Conservation (phyloP, 1,139 yeast genomes). For the Debaryomyces subglobosus region DNA sequence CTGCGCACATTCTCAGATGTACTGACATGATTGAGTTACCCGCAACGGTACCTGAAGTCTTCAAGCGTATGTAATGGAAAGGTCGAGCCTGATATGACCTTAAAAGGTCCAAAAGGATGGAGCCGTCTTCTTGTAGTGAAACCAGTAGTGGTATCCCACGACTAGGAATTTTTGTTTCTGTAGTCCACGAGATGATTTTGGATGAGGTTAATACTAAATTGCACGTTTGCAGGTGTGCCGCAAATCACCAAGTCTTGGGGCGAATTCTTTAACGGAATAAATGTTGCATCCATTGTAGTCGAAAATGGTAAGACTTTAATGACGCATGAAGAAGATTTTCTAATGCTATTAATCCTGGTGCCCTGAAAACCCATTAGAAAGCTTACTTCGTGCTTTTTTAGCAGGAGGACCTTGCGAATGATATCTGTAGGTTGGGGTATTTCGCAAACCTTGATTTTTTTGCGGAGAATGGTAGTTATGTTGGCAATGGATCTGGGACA, state of each 20-base stretch:
- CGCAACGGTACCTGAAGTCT: slow-evolving; percentile 5
- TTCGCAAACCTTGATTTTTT: background rate
- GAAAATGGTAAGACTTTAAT: slow-evolving; percentile 26
- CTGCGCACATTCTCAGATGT: slow-evolving; percentile 8
- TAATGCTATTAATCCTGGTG: slow-evolving; percentile 24
- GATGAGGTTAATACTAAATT: slow-evolving; percentile 21
- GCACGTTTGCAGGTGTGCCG: slow-evolving; percentile 22
- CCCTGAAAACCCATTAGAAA: slow-evolving; percentile 35
- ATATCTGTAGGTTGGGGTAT: slow-evolving; percentile 2
- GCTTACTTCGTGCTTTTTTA: slow-evolving; percentile 28
- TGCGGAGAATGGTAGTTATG: background rate
- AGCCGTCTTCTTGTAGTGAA: background rate
- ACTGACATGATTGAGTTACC: slow-evolving; percentile 4
- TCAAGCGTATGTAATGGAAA: background rate
- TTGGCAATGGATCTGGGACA: background rate
- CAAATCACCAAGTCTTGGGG: slow-evolving; percentile 17
- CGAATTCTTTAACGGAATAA: slow-evolving; percentile 14
- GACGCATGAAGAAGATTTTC: slow-evolving; percentile 31
- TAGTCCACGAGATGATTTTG: slow-evolving; percentile 9
- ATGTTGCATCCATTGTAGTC: slow-evolving; percentile 13
- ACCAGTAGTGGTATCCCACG: background rate
- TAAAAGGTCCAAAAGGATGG: background rate
- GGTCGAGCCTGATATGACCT: background rate
- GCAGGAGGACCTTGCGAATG: background rate
- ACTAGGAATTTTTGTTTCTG: slow-evolving; percentile 5